These are phyloP conservation scores for Leishmania guyanensis DNA, from an alignment of 208 protist genomes.

Conservation along the genomic window DNA sequence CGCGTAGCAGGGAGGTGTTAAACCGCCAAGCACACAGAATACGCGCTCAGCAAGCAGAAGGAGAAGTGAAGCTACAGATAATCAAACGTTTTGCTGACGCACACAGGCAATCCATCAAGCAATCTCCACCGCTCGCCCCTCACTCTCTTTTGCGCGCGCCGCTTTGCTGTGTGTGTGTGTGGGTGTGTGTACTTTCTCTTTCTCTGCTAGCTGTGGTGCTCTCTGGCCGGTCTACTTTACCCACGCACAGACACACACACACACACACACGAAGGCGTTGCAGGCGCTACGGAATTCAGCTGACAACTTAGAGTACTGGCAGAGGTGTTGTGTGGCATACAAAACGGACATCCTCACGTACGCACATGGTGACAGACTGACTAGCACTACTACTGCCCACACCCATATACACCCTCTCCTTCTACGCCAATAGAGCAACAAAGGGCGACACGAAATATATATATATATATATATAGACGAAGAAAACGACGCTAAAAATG, in stretches of 20 bases:
- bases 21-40: background rate
- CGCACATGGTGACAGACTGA: background rate
- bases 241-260: background rate
- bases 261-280: background rate
- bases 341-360: background rate
- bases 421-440: background rate
- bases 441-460: background rate
- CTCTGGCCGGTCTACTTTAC: background rate
- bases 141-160: background rate
- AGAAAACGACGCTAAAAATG: slow-evolving; percentile 8
- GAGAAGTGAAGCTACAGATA: too few species aligned
- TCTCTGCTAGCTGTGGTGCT: background rate
- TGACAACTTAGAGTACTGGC: background rate
- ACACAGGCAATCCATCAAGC: background rate
- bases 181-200: background rate
- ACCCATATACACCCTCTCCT: background rate
- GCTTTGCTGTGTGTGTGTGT: background rate
- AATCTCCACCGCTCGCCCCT: background rate
- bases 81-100: background rate
- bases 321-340: background rate
- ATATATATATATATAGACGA: background rate
- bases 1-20: background rate
- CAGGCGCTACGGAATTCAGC: background rate
- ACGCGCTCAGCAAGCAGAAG: background rate
- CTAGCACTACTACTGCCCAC: too few species aligned